These are phyloP conservation scores for Salvia splendens DNA, from an alignment of 257 asterid genomes.

Conservation along the genomic window DNA sequence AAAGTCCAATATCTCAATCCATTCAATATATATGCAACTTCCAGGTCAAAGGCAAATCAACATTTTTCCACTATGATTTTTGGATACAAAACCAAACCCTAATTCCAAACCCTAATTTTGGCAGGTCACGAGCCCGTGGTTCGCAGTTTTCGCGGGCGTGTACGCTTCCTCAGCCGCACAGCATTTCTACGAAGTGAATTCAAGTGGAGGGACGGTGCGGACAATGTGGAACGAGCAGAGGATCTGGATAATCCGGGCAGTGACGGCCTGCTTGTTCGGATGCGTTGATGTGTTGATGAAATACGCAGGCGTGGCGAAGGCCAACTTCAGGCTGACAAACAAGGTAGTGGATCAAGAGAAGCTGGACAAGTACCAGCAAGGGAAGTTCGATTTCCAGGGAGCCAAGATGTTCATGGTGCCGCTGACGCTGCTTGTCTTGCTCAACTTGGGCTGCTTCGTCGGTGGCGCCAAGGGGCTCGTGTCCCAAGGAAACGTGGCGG, in stretches of 20 bases:
- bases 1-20: too few relatives aligned
- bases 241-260: slow-evolving; percentile 52
- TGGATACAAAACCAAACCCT: too few relatives aligned
- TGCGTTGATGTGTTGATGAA: slow-evolving; percentile 51
- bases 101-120: too few relatives aligned
- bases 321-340: slow-evolving; percentile 62
- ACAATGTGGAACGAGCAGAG: slow-evolving; percentile 67
- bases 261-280: slow-evolving; percentile 63
- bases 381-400: slow-evolving; percentile 62
- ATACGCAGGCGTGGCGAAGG: slow-evolving; percentile 43
- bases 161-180: slow-evolving; percentile 45
- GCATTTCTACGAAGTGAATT: slow-evolving; percentile 51
- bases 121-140: slow-evolving; percentile 59
- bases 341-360: slow-evolving; percentile 63
- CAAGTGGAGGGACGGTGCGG: slow-evolving; percentile 47
- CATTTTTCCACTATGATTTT: too few relatives aligned
- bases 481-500: slow-evolving; percentile 40
- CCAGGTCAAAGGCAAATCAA: too few relatives aligned
- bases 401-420: slow-evolving; percentile 75
- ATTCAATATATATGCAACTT: too few relatives aligned
- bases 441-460: slow-evolving; percentile 56
- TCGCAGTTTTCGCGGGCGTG: slow-evolving; percentile 46
- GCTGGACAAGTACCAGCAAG: slow-evolving; percentile 58
- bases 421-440: slow-evolving; percentile 56
- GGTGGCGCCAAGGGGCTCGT: slow-evolving; percentile 57